phyloP scores from a whole-genome alignment of 805 yeast species.

The Yamadazyma paraphyllophila region DNA sequence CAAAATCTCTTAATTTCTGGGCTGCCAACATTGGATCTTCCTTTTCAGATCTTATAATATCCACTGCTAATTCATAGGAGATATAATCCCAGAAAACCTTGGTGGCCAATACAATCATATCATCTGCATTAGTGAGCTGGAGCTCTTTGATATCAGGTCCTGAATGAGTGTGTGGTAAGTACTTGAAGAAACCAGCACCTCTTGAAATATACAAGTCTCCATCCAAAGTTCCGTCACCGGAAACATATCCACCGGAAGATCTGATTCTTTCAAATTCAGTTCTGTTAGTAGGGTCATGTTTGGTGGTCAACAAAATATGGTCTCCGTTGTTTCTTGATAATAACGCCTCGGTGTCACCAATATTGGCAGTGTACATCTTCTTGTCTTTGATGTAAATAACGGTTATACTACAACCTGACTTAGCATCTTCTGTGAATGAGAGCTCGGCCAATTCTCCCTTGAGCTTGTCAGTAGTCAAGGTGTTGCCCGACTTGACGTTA shows the following conservation, averaged over 20 bases:
- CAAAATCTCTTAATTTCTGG: conserved; percentile 88
- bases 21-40: conserved; percentile 90
- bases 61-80: conserved; percentile 83
- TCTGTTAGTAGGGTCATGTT: conserved; percentile 80
- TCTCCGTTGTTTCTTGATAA: conserved; percentile 81
- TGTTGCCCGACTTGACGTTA: conserved; percentile 41
- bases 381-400: conserved; percentile 74
- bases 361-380: conserved; percentile 74
- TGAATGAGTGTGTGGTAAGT: conserved; percentile 84
- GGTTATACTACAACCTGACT: conserved; percentile 83
- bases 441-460: conserved; percentile 43
- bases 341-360: conserved; percentile 87
- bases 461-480: conserved; percentile 35
- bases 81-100: conserved; percentile 82
- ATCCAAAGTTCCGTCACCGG: conserved; percentile 80
- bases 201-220: conserved; percentile 81
- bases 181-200: conserved; percentile 86
- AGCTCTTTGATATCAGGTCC: conserved; percentile 75
- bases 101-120: conserved; percentile 80
- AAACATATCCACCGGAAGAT: conserved; percentile 87
- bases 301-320: conserved; percentile 63
- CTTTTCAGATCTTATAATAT: conserved; percentile 77
- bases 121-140: conserved; percentile 66
- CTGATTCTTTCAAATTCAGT: conserved; percentile 83
- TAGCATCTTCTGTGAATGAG: conserved; percentile 59